phyloP scores from a whole-genome alignment of 2,329 filamentous ascomycete genomes.

The Monilinia fructicola region DNA sequence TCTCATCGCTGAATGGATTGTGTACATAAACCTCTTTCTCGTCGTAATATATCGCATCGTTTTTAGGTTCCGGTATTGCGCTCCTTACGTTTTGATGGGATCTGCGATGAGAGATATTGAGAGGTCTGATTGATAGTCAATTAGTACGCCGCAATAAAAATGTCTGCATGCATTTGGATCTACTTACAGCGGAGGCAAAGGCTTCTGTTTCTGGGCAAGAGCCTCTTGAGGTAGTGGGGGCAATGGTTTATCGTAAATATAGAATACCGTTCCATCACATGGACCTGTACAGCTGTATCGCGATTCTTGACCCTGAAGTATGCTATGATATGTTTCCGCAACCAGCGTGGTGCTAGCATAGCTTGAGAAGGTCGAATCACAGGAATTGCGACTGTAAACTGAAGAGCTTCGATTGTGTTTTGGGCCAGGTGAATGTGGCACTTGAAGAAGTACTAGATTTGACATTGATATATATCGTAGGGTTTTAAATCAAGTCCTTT shows the following conservation, averaged over 20 bases:
- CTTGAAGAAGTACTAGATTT: neutral
- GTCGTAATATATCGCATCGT: neutral
- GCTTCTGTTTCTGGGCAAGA: slow-evolving; percentile 9
- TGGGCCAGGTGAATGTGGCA: neutral
- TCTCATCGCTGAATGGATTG: slow-evolving; percentile 19
- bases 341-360: neutral
- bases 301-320: neutral
- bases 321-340: neutral
- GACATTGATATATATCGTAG: neutral
- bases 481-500: neutral
- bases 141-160: neutral
- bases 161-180: too few relatives aligned
- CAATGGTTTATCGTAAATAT: slow-evolving; percentile 22
- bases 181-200: slow-evolving; percentile 20
- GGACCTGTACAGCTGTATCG: neutral
- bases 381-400: slow-evolving; percentile 17
- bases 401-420: slow-evolving; percentile 16
- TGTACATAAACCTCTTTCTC: slow-evolving; percentile 21
- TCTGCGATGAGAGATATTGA: slow-evolving; percentile 1
- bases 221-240: slow-evolving; percentile 19
- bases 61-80: neutral
- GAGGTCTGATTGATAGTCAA: neutral
- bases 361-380: slow-evolving; percentile 9
- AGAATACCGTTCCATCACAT: slow-evolving; percentile 19
- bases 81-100: neutral